Base-by-base conservation (phyloP, 2,329 filamentous ascomycete species). In the Neonectria sp. region DNA sequence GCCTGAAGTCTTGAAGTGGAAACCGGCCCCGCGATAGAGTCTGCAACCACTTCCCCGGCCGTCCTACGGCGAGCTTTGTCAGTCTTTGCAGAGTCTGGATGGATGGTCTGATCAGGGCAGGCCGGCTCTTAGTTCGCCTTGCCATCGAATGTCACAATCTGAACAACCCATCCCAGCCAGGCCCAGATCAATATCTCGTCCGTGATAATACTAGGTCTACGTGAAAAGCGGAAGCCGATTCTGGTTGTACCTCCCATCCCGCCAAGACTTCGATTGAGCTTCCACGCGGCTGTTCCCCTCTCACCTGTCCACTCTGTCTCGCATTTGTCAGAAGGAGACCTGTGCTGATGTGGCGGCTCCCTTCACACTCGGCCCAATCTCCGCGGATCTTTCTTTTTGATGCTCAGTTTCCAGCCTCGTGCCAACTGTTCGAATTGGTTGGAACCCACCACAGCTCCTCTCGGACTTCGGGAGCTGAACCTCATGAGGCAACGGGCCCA, bases 401-500 rank as follows among this genome's bases (percentile, higher is more conserved):
- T 55, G 40, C 33, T 56, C 53, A 40, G 46, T 35, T 25, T 25
- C 17, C 48, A 40, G 60, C 52, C 60, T 7, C 40, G 43, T 51
- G 31, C 21, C 52, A 27, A 49, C 48, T 55, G 24, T 45, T 31
- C 37, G 40, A 40, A 31, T 27, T 24, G 49, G 40, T 37, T 27
- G 15, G 31, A 43, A 43, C 59, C 24, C 24, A 35, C 31, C 29
- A 31, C 35, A 17, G 27, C 60, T 53, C 31, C 21, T 46, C 53
- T 60, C 17, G 49, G 27, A 45, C 33, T 31, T 60, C 31, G 49
- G 48, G 43, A 71, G 69, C 69, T 71, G 69, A 69, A 53, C 40
- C 55, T 31, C 45, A 65, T 48, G 69, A 65, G 67, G 69, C 65
- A 64, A 60, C 21, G 17, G 40, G 55, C 49, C 58, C 68, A 63